These are phyloP conservation scores for Glycine tomentella DNA, from an alignment of 306 rosid genomes.

Conservation along the genomic window DNA sequence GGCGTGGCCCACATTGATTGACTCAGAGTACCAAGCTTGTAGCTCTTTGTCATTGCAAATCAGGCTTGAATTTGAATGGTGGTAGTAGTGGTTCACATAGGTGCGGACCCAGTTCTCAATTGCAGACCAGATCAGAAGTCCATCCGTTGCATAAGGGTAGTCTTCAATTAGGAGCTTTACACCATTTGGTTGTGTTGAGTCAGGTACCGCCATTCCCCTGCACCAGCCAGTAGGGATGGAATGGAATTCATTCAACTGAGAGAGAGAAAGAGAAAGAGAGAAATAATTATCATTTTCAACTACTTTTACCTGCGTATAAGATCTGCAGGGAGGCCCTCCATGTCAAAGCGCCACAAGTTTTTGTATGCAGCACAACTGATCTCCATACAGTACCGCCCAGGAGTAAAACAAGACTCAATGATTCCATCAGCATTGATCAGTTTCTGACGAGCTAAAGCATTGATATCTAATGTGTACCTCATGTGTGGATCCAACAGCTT, in stretches of 20 bases:
- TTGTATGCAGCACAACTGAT: constrained; percentile 81
- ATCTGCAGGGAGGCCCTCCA: constrained; percentile 83
- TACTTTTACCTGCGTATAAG: constrained; percentile 55
- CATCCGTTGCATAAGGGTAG: constrained; percentile 85
- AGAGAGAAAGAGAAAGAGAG: background rate
- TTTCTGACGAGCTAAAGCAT: constrained; percentile 74
- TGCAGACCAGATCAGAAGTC: constrained; percentile 82
- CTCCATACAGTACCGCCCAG: constrained; percentile 87
- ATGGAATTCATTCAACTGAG: background rate
- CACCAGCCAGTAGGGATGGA: too few species aligned
- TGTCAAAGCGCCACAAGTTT: constrained; percentile 80
- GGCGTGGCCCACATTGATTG: constrained; percentile 86
- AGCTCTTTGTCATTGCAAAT: constrained; percentile 72
- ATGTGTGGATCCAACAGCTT: constrained; percentile 91
- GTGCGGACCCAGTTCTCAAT: constrained; percentile 76
- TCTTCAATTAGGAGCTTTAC: constrained; percentile 75
- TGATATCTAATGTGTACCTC: constrained; percentile 85
- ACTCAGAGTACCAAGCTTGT: constrained; percentile 81
- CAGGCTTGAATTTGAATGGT: constrained; percentile 51
- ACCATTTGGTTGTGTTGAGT: constrained; percentile 76
- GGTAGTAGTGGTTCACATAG: constrained; percentile 75
- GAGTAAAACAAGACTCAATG: constrained; percentile 79
- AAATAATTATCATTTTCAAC: background rate
- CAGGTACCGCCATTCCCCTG: constrained; percentile 86
- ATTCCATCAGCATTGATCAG: constrained; percentile 74